phyloP scores from a whole-genome alignment of 495 filamentous ascomycete genomes.

The Podospora fimiseda region DNA sequence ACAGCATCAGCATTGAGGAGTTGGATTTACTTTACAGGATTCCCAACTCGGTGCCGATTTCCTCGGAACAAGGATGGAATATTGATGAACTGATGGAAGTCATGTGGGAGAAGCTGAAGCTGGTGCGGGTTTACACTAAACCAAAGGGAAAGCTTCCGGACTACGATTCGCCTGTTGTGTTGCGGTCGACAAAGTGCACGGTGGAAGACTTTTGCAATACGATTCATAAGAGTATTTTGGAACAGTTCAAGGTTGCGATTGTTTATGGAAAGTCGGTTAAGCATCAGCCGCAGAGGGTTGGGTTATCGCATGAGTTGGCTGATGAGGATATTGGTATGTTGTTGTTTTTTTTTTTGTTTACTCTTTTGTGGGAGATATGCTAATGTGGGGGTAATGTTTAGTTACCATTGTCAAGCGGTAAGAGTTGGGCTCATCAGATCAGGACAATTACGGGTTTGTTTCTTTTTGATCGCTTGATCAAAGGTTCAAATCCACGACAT shows the following conservation, averaged over 20 bases:
- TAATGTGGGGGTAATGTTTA: no score
- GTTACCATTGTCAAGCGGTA: constrained; percentile 95
- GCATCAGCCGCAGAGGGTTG: constrained; percentile 96
- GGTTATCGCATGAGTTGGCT: constrained; percentile 80
- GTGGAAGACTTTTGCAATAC: constrained; percentile 97
- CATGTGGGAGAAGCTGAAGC: constrained; percentile 87
- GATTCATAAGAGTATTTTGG: constrained; percentile 92
- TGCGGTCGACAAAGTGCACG: constrained; percentile 72
- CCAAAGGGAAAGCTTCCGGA: constrained; percentile 93
- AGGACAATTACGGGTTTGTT: no score
- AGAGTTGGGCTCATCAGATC: constrained; percentile 18
- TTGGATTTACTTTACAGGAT: constrained; percentile 93
- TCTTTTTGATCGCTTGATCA: no score
- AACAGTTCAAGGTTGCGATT: constrained; percentile 91
- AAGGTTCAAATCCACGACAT: not conserved
- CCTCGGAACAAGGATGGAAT: constrained; percentile 98
- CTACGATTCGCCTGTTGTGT: constrained; percentile 85
- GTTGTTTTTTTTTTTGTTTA: not conserved
- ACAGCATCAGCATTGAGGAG: constrained; percentile 95
- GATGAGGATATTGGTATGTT: constrained; percentile 95
- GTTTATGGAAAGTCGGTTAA: constrained; percentile 97
- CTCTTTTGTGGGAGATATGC: no score
- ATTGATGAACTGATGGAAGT: constrained; percentile 91
- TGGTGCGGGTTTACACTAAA: constrained; percentile 94
- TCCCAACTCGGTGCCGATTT: constrained; percentile 93